These are phyloP conservation scores for Aureobasidium sp. DNA, from an alignment of 2,329 filamentous ascomycete species.

Conservation along the genomic window DNA sequence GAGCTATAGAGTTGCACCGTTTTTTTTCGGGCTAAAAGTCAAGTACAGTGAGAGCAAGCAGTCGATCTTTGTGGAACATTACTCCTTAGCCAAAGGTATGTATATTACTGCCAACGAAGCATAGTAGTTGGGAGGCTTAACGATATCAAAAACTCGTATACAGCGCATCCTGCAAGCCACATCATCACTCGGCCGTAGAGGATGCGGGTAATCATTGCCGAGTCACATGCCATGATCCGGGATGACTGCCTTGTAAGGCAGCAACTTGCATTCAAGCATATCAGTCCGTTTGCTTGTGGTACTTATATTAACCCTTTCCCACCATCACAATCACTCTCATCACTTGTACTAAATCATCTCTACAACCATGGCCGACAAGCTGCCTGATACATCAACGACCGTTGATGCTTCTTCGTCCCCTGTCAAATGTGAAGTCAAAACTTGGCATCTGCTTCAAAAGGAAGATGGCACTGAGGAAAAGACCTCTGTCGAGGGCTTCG, in stretches of 20 bases:
- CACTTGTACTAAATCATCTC: not conserved
- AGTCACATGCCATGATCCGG: not conserved
- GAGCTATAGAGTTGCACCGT: not conserved
- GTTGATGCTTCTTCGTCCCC: not conserved
- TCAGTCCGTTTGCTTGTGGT: not conserved
- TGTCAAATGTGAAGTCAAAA: not conserved
- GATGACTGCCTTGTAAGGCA: not conserved
- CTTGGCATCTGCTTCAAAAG: not conserved
- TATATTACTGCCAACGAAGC: not conserved
- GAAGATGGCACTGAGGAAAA: not conserved
- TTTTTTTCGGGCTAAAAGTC: not conserved
- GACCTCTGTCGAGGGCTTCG: not conserved
- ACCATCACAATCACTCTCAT: not conserved
- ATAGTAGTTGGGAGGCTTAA: not conserved
- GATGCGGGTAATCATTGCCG: not conserved
- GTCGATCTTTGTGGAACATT: not conserved
- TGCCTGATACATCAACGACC: not conserved
- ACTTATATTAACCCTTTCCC: not conserved
- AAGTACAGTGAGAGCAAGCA: not conserved
- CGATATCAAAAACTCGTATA: not conserved
- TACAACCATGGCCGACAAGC: not conserved
- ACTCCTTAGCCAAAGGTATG: not conserved
- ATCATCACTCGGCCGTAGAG: not conserved
- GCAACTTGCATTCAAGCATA: not conserved
- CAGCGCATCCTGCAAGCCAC: constrained; percentile 5